Conservation (phyloP, 257 asterid species). For the Solanum paucissectum region DNA sequence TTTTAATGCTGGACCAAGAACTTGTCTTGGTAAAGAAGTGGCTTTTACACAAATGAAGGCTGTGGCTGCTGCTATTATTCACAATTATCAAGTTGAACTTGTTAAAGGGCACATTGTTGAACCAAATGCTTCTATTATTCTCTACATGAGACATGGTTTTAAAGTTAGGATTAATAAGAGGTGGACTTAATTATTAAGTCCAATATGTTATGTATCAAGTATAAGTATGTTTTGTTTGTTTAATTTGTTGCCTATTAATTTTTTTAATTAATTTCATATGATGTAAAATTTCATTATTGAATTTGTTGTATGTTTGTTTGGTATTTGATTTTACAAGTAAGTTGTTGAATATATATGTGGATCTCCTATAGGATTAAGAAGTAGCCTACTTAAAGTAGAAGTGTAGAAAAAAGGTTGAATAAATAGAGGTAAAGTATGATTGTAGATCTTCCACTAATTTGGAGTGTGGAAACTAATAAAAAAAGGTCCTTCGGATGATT, state of each 20-base stretch:
- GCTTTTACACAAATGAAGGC: constrained; percentile 39
- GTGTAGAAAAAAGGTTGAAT: not conserved
- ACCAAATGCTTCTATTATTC: constrained; percentile 45
- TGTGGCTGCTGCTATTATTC: constrained; percentile 37
- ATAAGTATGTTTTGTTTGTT: not conserved
- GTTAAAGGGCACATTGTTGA: constrained; percentile 26
- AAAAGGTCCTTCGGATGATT: too few species aligned
- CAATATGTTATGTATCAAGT: not conserved
- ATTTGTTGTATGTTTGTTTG: not conserved
- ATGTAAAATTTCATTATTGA: not conserved
- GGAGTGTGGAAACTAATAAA: not conserved
- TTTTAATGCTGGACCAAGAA: constrained; percentile 64
- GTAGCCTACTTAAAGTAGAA: not conserved
- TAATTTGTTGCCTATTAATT: not conserved
- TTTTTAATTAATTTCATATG: not conserved
- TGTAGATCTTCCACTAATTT: not conserved
- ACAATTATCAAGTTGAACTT: constrained; percentile 26
- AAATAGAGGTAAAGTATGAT: not conserved
- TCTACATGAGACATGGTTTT: constrained; percentile 47
- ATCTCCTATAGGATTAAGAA: not conserved
- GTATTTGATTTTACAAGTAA: not conserved
- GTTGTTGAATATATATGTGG: not conserved
- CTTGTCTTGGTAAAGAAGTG: constrained; percentile 57
- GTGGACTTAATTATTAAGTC: not conserved
- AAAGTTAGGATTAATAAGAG: constrained; percentile 39